phyloP scores from a whole-genome alignment of 257 asterid species.

The Buddleja alternifolia region DNA sequence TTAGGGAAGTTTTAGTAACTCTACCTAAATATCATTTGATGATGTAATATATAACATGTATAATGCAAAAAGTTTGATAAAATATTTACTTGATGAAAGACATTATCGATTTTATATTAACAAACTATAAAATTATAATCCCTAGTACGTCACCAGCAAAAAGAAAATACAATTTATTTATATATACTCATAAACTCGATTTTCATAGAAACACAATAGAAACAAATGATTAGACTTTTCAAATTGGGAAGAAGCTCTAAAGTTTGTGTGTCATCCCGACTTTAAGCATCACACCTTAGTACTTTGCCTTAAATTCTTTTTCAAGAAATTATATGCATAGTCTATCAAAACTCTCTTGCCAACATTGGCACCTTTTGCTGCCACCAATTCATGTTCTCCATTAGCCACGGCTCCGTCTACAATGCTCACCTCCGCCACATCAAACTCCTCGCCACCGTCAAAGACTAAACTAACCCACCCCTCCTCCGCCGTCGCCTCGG shows the following conservation, averaged over 20 bases:
- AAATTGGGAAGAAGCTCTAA: neutral
- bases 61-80: too few species aligned
- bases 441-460: constrained; percentile 63
- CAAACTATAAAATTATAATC: too few species aligned
- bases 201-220: too few species aligned
- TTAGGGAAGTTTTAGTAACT: too few species aligned
- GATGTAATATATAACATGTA: too few species aligned
- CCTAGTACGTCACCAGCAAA: too few species aligned
- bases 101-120: too few species aligned
- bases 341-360: constrained; percentile 52
- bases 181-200: too few species aligned
- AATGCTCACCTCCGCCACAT: neutral
- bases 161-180: too few species aligned
- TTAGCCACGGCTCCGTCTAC: constrained; percentile 52
- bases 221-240: neutral
- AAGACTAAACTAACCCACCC: constrained; percentile 45
- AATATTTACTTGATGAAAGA: too few species aligned
- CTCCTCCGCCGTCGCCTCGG: neutral
- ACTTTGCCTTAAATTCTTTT: constrained; percentile 58
- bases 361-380: constrained; percentile 44
- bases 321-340: constrained; percentile 58
- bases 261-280: constrained; percentile 68
- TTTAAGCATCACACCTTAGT: constrained; percentile 57
- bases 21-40: too few species aligned
- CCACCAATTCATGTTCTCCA: constrained; percentile 74